Evolutionary conservation across 2,329 filamentous ascomycete genomes (phyloP).

Genomic region (Fusarium tricinctum): DNA sequence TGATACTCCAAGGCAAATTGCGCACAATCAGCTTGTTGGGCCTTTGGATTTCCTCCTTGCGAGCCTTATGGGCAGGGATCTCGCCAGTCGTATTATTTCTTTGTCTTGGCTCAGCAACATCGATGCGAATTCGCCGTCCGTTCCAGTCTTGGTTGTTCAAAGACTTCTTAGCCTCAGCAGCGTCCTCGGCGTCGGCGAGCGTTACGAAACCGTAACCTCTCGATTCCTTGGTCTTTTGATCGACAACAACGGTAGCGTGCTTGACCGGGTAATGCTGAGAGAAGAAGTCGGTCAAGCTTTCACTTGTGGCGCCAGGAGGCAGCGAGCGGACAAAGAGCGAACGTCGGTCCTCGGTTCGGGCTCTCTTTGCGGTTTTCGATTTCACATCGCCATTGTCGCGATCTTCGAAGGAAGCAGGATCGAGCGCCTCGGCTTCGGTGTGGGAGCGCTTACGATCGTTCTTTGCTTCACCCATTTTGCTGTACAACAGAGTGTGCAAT

Average conservation of each 20-base stretch:
- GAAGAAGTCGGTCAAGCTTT: conserved; percentile 88
- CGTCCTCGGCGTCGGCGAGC: conserved; percentile 94
- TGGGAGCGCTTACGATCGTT: conserved; percentile 56
- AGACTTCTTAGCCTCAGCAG: conserved; percentile 82
- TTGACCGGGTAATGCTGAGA: conserved; percentile 95
- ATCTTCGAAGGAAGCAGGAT: conserved; percentile 51
- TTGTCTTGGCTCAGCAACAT: conserved; percentile 88
- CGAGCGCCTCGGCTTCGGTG: conserved; percentile 52
- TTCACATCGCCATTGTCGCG: conserved; percentile 52
- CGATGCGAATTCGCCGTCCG: conserved; percentile 85
- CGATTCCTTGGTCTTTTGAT: conserved; percentile 87
- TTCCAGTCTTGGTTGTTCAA: conserved; percentile 83
- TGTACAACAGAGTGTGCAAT: conserved; percentile 1
- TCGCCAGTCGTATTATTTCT: conserved; percentile 68
- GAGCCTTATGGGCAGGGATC: conserved; percentile 62
- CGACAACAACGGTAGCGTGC: conserved; percentile 92
- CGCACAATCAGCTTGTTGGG: conserved; percentile 87
- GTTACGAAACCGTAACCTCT: conserved; percentile 98
- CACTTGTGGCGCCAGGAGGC: conserved; percentile 81
- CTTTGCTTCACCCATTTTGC: conserved; percentile 50
- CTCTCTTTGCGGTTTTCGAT: conserved; percentile 64
- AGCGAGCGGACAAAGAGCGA: conserved; percentile 94
- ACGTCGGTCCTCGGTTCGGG: conserved; percentile 71
- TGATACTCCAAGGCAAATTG: conserved; percentile 96
- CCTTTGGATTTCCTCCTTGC: conserved; percentile 71